Evolutionary conservation across 23 red algal species (phyloP), one percentile per base, ranked within the genome.

Genomic region (Agarophyton chilense): DNA sequence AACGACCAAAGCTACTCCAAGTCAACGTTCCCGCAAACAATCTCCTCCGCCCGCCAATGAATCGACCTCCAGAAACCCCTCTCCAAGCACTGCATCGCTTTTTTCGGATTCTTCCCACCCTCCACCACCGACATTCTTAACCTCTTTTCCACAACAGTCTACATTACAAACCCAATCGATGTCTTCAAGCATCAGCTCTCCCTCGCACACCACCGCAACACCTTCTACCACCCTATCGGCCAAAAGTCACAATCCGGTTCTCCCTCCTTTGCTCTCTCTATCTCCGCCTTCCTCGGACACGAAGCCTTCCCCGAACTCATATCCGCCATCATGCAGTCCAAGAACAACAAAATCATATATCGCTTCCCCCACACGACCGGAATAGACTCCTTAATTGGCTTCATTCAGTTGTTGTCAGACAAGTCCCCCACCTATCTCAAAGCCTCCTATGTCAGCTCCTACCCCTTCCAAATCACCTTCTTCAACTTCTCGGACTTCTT

Each of bases 381-480:
- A 7, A 62, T 62, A 8, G n/a, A 62, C 56, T 62, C 19, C 56
- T 62, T 62, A 8, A 9, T 66, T 28, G 10, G 61, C 28, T 34
- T 66, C 25, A 28, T 77, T 4, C 47, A 77, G 19, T 2, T 77
- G 2, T 77, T 47, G 22, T 77, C 72, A 33, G 39, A 77, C 47
- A 46, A 77, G 40, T 77, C 72, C 38, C 32, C 41, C 38, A 77
- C 72, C 2, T 51, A 33, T 39, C 25, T 77, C 8, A 77, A 21
- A 12, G 16, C 72, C 38, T 40, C 41, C n/a, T n/a, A n/a, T n/a
- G 2, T 40, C 21, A 51, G 1, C 18, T 11, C 68, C 42, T 74
- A 74, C 42, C 68, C 68, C 68, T 7, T 74, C 68, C 68, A 77
- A 21, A 53, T 53, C 43, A 31, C 47, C 8, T 12, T 77, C 19